Evolutionary conservation across 305 asterid species (phyloP), one percentile per base, ranked within the genome.

Genomic region (Fraxinus floribunda): DNA sequence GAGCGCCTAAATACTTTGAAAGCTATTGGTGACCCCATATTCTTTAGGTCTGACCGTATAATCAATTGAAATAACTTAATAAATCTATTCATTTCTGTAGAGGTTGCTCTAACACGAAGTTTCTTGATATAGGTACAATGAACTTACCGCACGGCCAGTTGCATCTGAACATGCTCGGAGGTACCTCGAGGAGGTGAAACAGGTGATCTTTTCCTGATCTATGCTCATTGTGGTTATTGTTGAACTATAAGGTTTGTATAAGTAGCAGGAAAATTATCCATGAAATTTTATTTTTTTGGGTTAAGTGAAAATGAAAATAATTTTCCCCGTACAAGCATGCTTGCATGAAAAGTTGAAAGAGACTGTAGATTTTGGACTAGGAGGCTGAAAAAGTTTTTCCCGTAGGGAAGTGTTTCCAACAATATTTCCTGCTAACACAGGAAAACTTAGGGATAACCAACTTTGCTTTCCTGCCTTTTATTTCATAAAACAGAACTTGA

Each of bases 11-110:
- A 96, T 83, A 88, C 75, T 90, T 86, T 96, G 89, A 94, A 93
- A 85, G 91, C 98, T 85, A 82, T 93, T 78, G 98, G 99, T n/a
- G 98, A 94, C 84, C 98, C 99, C 24, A 96, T 96, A 87, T 92
- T 89, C 87, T 88, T 92, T 79, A 94, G 99, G 99, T 96, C 73
- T 77, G 89, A 66, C 80, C 80, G 52, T 78, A 26, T 30, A 38
- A 57, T 81, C 20, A 78, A 78, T 72, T 79, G 88, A 35, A 85
- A 79, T 68, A 10, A 79, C 76, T 78, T 34, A 62, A 66, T 60
- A 70, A 55, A 78, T 16, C n/a, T 81, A 20, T 72, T 77, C 44
- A 60, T 49, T 72, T 64, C 62, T 78, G 34, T 68, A 68, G 30
- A 75, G 57, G 75, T 79, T 81, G 62, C 49, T 55, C 86, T 77